Evolutionary conservation across 768 basidiomycete species (phyloP), one percentile per base, ranked within the genome.

Genomic region (Sistotremastrum niveocremeum): DNA sequence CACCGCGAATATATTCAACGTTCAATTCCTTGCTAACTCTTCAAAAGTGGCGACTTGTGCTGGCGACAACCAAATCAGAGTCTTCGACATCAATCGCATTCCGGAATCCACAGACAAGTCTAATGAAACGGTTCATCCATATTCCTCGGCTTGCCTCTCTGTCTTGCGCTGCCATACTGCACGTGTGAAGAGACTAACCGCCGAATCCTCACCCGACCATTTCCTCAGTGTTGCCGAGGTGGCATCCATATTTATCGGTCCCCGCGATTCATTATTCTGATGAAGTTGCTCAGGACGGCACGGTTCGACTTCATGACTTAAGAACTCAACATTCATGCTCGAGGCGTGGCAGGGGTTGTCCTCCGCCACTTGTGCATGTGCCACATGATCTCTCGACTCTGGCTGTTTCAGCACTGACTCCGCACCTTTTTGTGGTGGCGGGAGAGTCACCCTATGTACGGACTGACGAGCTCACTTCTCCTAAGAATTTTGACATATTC

Each of bases 251-350:
- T 30, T 11, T 29, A 32, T 45, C 31, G 35, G 6, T 40, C 40
- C 10, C 5, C 48, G 51, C 41, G 49, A 53, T 35, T 54, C 59
- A 41, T 49, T 60, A 7, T 49, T 51, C 45, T 44, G 48, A 46
- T 61, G 33, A 52, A 35, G 56, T 46, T 49, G 60, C 37, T 49
- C 56, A 89, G 81, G 89, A 94, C 62, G 88, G 86, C 3, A 73
- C 80, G 31, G 87, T 91, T 7, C 74, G 89, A 29, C 88, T 91
- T 56, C 89, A 93, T 58, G 89, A 94, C 57, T 62, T 93, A 39
- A 69, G 89, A 44, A 71, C 72, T 7, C 62, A 70, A 9, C 84
- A 93, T 60, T 60, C 61, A n/a, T 94, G 89, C 62, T 52, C 6
- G 31, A 39, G 41, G 31, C 52, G 61, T 31, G 53, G 57, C 10